Conservation (phyloP, 164 flowering plant genomes). For the Dillenia suffruticosa region DNA sequence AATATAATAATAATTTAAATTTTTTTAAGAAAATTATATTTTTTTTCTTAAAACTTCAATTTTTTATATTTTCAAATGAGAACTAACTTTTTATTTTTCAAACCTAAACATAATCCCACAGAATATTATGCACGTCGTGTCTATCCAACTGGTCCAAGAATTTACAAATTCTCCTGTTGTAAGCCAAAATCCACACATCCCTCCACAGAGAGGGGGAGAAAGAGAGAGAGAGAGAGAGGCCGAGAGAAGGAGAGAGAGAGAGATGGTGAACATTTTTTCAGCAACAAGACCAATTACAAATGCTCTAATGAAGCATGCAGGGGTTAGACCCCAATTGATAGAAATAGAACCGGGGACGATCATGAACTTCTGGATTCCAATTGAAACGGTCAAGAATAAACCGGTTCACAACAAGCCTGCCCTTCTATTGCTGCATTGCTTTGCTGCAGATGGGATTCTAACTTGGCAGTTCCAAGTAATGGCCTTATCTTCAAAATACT, state of each 20-base stretch:
- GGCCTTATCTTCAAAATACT: slow-evolving; percentile 17
- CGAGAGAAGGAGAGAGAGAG: neutral
- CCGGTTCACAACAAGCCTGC: slow-evolving; percentile 13
- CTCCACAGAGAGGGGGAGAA: neutral
- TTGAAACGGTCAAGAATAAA: neutral
- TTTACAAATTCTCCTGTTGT: no score
- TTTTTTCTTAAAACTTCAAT: no score
- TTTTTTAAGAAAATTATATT: no score
- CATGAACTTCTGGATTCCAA: slow-evolving; percentile 37
- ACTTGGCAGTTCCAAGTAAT: slow-evolving; percentile 38
- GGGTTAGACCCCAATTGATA: slow-evolving; percentile 19
- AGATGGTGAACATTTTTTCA: slow-evolving; percentile 30
- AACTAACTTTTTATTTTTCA: no score
- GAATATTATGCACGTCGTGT: no score
- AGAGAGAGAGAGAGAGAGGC: slow-evolving; percentile 9
- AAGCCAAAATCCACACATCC: neutral
- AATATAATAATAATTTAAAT: no score
- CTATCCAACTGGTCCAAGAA: no score
- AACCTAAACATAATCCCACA: no score
- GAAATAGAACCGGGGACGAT: slow-evolving; percentile 36
- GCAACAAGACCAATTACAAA: slow-evolving; percentile 12
- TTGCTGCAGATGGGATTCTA: slow-evolving; percentile 28
- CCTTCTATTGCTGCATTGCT: slow-evolving; percentile 32
- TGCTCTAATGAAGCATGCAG: slow-evolving; percentile 21
- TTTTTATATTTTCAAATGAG: no score